Percentiles rank a stretch among this genome's conserved stretches.
Evolutionary conservation across 345 rosid genomes (phyloP).

Genomic region (Aethionema arabicum): DNA sequence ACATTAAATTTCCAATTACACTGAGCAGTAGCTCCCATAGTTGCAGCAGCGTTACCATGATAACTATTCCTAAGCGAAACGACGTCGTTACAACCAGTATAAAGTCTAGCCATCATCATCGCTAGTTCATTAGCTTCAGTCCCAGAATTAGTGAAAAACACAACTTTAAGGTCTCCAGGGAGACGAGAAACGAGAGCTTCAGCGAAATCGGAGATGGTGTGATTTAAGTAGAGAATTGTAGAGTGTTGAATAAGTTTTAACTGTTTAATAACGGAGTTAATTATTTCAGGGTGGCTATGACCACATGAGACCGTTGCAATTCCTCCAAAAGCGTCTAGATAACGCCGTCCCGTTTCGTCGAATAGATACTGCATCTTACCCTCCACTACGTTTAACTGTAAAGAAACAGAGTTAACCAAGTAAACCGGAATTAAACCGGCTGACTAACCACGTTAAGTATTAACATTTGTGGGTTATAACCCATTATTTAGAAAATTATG

Average conservation of each 20-base stretch:
- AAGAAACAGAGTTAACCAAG: too few relatives aligned
- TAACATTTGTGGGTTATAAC: too few relatives aligned
- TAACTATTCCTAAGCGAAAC: slow-evolving; percentile 82
- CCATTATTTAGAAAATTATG: too few relatives aligned
- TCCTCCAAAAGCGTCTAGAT: slow-evolving; percentile 84
- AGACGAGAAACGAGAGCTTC: slow-evolving; percentile 73
- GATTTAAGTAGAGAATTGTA: slow-evolving; percentile 75
- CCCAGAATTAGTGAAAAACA: slow-evolving; percentile 88
- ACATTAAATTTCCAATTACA: slow-evolving; percentile 75
- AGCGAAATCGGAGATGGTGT: slow-evolving; percentile 73
- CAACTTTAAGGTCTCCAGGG: slow-evolving; percentile 97
- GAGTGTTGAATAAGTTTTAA: slow-evolving; percentile 80
- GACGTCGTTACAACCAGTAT: slow-evolving; percentile 78
- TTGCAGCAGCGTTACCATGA: slow-evolving; percentile 84
- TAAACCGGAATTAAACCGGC: too few relatives aligned
- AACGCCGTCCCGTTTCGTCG: slow-evolving; percentile 77
- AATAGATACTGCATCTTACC: slow-evolving; percentile 92
- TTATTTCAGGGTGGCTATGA: slow-evolving; percentile 86
- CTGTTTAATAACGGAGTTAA: slow-evolving; percentile 66
- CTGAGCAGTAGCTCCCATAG: slow-evolving; percentile 92
- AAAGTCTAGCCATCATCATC: slow-evolving; percentile 84
- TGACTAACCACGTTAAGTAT: too few relatives aligned
- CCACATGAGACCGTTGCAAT: slow-evolving; percentile 93
- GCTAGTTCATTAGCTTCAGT: slow-evolving; percentile 96
- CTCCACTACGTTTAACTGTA: slow-evolving; percentile 76